Percentiles rank a stretch among this genome's conserved stretches.
These are phyloP conservation scores for Coniochaeta ligniaria DNA, from an alignment of 2,329 filamentous ascomycete species.

Conservation along the genomic window DNA sequence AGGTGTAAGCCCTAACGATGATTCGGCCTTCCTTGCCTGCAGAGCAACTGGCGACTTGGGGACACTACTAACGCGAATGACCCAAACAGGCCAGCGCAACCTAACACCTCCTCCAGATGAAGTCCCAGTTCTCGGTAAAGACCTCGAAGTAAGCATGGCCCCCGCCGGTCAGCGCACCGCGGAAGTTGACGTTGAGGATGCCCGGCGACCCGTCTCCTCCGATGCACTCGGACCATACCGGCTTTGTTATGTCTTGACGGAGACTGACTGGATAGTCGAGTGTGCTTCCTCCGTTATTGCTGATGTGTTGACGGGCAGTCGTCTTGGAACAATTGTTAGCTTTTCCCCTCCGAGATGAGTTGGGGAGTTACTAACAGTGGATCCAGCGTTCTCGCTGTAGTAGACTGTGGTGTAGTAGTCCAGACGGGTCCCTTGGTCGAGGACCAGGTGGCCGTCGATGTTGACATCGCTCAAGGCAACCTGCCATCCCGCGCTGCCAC, in stretches of 20 bases:
- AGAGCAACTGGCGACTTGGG: background rate
- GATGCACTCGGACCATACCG: slow-evolving; percentile 27
- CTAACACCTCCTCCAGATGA: slow-evolving; percentile 28
- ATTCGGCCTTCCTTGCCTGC: too few species aligned
- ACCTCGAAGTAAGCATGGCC: slow-evolving; percentile 25
- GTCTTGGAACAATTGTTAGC: slow-evolving; percentile 10
- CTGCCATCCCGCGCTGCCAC: slow-evolving; percentile 28
- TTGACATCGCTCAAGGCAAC: slow-evolving; percentile 24
- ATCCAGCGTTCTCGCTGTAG: slow-evolving; percentile 26
- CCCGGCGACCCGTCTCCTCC: slow-evolving; percentile 23
- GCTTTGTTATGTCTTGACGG: slow-evolving; percentile 16
- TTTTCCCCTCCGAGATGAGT: background rate
- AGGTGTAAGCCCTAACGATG: too few species aligned
- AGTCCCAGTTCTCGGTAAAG: slow-evolving; percentile 25
- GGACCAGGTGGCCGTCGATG: slow-evolving; percentile 22
- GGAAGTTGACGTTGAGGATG: slow-evolving; percentile 33
- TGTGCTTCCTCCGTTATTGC: slow-evolving; percentile 14
- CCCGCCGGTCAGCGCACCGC: slow-evolving; percentile 24
- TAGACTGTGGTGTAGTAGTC: slow-evolving; percentile 27
- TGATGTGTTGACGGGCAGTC: slow-evolving; percentile 19
- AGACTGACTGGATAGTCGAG: slow-evolving; percentile 22
- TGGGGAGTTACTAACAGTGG: slow-evolving; percentile 18
- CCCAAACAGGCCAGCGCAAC: slow-evolving; percentile 1
- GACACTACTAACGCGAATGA: background rate
- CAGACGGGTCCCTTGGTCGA: slow-evolving; percentile 23